Conservation (phyloP, 129 eudicot species). For the Chrysanthemum seticuspe region DNA sequence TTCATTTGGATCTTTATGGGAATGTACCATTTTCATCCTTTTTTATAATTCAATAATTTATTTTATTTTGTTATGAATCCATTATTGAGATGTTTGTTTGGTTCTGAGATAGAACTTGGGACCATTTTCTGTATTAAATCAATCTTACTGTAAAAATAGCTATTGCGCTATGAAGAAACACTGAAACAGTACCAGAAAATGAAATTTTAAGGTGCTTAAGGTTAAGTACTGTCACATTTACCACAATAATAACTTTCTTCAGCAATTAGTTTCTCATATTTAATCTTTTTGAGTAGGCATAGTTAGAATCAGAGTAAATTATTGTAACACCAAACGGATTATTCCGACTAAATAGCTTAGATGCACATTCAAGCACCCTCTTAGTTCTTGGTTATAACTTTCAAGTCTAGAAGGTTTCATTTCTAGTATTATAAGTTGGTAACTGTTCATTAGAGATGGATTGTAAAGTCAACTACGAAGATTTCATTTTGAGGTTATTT, state of each 20-base stretch:
- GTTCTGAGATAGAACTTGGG: conserved; percentile 1
- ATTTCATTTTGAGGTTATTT: conserved; percentile 5
- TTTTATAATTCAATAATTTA: background rate
- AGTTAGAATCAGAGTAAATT: too few relatives aligned
- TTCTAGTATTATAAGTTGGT: background rate
- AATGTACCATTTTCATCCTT: background rate
- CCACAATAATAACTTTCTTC: too few relatives aligned
- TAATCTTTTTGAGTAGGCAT: too few relatives aligned
- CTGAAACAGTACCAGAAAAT: background rate
- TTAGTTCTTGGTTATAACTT: background rate
- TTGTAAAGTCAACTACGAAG: background rate
- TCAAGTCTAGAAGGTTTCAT: background rate
- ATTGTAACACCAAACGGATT: too few relatives aligned
- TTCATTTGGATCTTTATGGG: background rate
- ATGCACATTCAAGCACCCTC: too few relatives aligned
- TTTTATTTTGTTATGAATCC: background rate
- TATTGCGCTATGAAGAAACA: background rate
- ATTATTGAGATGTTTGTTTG: background rate
- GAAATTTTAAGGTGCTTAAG: background rate
- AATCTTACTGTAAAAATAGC: background rate
- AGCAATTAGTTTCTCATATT: too few relatives aligned
- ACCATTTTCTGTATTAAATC: conserved; percentile 1
- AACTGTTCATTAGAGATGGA: too few relatives aligned
- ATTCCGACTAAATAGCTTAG: too few relatives aligned
- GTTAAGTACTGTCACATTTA: background rate